Percentiles rank a stretch among this genome's conserved stretches.
These are phyloP conservation scores for Gracilaria caudata DNA, from an alignment of 23 red algal species.

Conservation along the genomic window DNA sequence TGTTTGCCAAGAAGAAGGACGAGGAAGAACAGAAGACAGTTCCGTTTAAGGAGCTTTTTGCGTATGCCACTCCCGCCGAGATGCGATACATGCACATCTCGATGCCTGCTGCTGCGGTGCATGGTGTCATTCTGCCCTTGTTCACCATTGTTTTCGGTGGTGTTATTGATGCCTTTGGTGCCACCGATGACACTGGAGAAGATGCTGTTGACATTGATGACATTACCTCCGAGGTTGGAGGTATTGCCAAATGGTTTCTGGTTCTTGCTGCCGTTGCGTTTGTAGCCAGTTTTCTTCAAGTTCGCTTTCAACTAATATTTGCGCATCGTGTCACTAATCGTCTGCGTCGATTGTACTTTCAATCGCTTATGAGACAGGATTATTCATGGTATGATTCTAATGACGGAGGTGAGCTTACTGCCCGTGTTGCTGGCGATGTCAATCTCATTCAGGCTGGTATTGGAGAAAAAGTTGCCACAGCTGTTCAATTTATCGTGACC, in stretches of 20 bases:
- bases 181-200: constrained; percentile 1
- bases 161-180: constrained; percentile 75
- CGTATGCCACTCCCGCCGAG: constrained; percentile 45
- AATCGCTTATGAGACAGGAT: constrained; percentile 78
- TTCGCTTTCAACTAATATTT: constrained; percentile 75
- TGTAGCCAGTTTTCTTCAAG: constrained; percentile 72
- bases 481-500: constrained; percentile 74
- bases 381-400: constrained; percentile 71
- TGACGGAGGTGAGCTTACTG: constrained; percentile 77
- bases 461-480: constrained; percentile 72
- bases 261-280: constrained; percentile 77
- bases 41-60: constrained; percentile 60
- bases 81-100: constrained; percentile 61
- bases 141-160: constrained; percentile 90
- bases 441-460: constrained; percentile 73
- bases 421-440: constrained; percentile 76
- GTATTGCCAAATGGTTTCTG: constrained; percentile 80
- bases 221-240: constrained; percentile 64
- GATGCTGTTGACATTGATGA: constrained; percentile 6
- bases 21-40: constrained; percentile 39
- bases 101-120: constrained; percentile 46
- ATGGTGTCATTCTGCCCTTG: constrained; percentile 78
- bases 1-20: constrained; percentile 24
- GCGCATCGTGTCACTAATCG: constrained; percentile 68
- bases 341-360: constrained; percentile 74